Conservation (phyloP, 768 basidiomycete species). For the Daedaleopsis sinensis region DNA sequence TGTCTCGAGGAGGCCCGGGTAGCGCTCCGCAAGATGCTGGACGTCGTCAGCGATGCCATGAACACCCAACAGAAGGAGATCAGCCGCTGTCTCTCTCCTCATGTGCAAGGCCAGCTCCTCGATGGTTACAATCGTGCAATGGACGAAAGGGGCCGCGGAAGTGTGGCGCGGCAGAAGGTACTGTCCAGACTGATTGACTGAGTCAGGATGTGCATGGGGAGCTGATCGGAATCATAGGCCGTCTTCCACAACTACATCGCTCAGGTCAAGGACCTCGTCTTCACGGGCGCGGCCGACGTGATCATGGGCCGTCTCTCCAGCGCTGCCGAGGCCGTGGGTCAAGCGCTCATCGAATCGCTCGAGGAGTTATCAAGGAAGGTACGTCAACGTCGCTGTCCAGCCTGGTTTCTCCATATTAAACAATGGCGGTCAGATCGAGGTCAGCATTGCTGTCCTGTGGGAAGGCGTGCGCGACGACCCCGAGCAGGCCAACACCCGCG, state of each 20-base stretch:
- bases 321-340: slow-evolving; percentile 53
- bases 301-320: slow-evolving; percentile 49
- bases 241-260: slow-evolving; percentile 51
- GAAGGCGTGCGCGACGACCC: slow-evolving; percentile 54
- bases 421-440: slow-evolving; percentile 43
- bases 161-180: slow-evolving; percentile 64
- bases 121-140: slow-evolving; percentile 58
- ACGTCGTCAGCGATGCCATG: slow-evolving; percentile 52
- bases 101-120: slow-evolving; percentile 52
- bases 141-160: slow-evolving; percentile 56
- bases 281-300: slow-evolving; percentile 53
- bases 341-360: slow-evolving; percentile 48
- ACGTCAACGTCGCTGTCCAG: slow-evolving; percentile 2
- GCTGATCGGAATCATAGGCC: slow-evolving; percentile 33
- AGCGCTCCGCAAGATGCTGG: slow-evolving; percentile 50
- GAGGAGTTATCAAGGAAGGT: slow-evolving; percentile 59
- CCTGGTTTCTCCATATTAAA: slow-evolving; percentile 10
- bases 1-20: slow-evolving; percentile 55
- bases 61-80: slow-evolving; percentile 60
- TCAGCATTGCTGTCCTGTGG: slow-evolving; percentile 62
- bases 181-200: background rate
- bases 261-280: slow-evolving; percentile 50
- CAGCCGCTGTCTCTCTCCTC: slow-evolving; percentile 57
- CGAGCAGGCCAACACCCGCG: slow-evolving; percentile 43
- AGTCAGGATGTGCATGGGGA: background rate